Evolutionary conservation across 371 early-diverging fungal genomes (phyloP), one percentile per base, ranked within the genome.

Genomic region (Capillidium heterosporum): DNA sequence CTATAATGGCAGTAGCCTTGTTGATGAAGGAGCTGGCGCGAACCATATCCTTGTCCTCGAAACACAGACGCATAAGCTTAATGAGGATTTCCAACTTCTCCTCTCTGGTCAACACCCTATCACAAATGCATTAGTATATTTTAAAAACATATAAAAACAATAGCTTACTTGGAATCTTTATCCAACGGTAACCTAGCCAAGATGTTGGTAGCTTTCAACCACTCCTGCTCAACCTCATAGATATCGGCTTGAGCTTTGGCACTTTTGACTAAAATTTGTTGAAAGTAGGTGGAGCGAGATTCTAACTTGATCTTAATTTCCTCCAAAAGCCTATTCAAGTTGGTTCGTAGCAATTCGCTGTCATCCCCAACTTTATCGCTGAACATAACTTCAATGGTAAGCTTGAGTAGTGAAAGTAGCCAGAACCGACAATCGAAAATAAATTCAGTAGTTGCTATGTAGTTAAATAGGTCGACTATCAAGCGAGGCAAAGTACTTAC

Each of bases 1-100:
- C 72, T 51, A 85, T 74, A 52, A 89, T 60, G 7, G 84, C 66
- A 1, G 87, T 76, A 1, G 87, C 87, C 13, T 90, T 80, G 59
- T 87, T 87, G 21, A 91, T 67, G 56, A 84, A 88, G 0, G 85
- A 64, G 57, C 89, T 89, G 0, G 92, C 90, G 24, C 70, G 59
- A 26, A 81, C 75, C 8, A 85, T 74, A 63, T 91, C 90, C 26
- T 89, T 90, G 40, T 83, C 88, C 63, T 89, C 90, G 40, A 91
- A 71, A 8, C 85, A 64, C 15, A 91, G 70, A 11, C 80, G 85
- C 19, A 85, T 85, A 58, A 91, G 89, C 26, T 82, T 82, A 55
- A 91, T 79, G 61, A 89, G 89, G 3, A 88, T 78, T 19, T 71
- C 66, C n/a, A 84, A 72, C 56, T 85, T 85, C 60, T 84, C 84